Conservation (phyloP, 495 filamentous ascomycete species). For the Aspergillus steynii region DNA sequence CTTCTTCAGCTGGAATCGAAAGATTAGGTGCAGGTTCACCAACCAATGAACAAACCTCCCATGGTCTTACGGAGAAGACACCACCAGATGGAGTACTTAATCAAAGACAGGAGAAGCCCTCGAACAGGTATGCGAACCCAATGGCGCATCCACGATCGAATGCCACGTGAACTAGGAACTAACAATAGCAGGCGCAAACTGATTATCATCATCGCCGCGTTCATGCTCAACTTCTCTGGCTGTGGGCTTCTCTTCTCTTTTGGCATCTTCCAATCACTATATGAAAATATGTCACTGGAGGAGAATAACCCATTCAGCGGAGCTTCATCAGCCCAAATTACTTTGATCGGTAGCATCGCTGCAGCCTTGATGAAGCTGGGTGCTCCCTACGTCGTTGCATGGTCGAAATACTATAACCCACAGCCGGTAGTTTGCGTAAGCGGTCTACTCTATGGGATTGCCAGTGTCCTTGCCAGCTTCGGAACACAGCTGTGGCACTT, state of each 20-base stretch:
- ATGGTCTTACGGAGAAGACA: too few species aligned
- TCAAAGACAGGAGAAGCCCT: too few species aligned
- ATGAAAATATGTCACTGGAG: constrained; percentile 36
- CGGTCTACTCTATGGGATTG: constrained; percentile 29
- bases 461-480: constrained; percentile 37
- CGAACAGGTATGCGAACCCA: too few species aligned
- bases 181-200: too few species aligned
- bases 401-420: constrained; percentile 39
- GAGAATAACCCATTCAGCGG: constrained; percentile 35
- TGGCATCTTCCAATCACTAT: constrained; percentile 48
- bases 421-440: constrained; percentile 30
- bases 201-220: too few species aligned
- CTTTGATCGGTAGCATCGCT: constrained; percentile 45
- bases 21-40: too few species aligned
- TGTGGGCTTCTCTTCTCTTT: constrained; percentile 48
- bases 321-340: constrained; percentile 41
- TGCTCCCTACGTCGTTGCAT: constrained; percentile 36
- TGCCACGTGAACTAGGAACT: too few species aligned
- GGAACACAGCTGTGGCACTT: constrained; percentile 43
- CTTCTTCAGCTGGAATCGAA: too few species aligned
- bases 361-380: constrained; percentile 47
- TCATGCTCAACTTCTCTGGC: not conserved
- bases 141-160: too few species aligned
- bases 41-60: too few species aligned
- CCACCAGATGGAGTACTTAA: too few species aligned